These are phyloP conservation scores for Leccinum pallidistipes DNA, from an alignment of 1,284 basidiomycete genomes.

Conservation along the genomic window DNA sequence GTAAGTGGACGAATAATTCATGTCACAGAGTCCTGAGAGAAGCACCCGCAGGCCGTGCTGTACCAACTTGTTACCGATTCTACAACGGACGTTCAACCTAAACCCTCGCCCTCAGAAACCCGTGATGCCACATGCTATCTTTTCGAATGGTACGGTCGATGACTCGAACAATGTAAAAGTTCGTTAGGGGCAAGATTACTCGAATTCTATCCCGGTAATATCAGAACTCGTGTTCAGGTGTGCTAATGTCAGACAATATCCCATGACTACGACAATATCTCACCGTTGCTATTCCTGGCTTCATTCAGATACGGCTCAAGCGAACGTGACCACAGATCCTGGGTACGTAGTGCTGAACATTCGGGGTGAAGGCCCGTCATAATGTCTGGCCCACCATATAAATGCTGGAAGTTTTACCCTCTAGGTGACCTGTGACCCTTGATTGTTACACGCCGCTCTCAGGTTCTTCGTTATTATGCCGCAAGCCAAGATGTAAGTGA, in stretches of 20 bases:
- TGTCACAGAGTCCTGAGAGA: slow-evolving; percentile 53
- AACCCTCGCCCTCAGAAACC: slow-evolving; percentile 72
- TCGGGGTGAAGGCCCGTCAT: slow-evolving; percentile 4
- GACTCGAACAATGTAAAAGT: neutral
- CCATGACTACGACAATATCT: slow-evolving; percentile 20
- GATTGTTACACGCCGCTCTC: neutral
- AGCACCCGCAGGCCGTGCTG: slow-evolving; percentile 20
- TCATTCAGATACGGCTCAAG: slow-evolving; percentile 1
- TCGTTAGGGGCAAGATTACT: neutral
- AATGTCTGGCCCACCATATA: slow-evolving; percentile 7
- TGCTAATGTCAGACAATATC: slow-evolving; percentile 8
- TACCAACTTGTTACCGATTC: slow-evolving; percentile 40
- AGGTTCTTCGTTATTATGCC: slow-evolving; percentile 31
- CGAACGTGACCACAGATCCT: slow-evolving; percentile 17
- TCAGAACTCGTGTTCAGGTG: slow-evolving; percentile 2
- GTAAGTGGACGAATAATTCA: slow-evolving; percentile 56
- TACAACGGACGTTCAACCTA: slow-evolving; percentile 73
- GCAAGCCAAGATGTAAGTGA: slow-evolving; percentile 47
- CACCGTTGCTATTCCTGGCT: slow-evolving; percentile 16
- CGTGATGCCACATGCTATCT: slow-evolving; percentile 67
- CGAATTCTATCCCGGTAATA: neutral
- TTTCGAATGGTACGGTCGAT: slow-evolving; percentile 47
- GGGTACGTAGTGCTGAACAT: slow-evolving; percentile 1
- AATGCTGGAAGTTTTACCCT: neutral
- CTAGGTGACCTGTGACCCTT: neutral